Conservation (phyloP, 768 basidiomycete genomes). For the Suillus alpinus region DNA sequence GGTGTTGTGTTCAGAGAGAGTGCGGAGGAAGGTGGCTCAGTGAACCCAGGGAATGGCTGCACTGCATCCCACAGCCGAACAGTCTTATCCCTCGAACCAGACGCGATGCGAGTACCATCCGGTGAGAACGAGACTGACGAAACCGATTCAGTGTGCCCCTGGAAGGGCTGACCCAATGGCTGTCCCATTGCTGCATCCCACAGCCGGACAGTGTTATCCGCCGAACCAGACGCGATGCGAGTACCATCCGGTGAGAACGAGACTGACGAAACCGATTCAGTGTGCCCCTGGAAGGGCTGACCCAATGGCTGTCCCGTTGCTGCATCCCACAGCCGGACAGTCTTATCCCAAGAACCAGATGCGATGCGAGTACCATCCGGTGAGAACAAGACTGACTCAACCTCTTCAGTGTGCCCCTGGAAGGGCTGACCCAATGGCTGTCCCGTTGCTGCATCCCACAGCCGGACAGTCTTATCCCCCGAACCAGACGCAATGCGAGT, state of each 20-base stretch:
- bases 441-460: not conserved
- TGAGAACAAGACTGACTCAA: slow-evolving; percentile 1
- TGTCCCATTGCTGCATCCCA: not conserved
- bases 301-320: not conserved
- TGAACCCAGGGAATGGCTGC: not conserved
- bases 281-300: not conserved
- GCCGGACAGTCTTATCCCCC: not conserved
- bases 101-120: not conserved
- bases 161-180: not conserved
- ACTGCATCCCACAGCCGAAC: not conserved
- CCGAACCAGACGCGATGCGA: not conserved
- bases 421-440: not conserved
- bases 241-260: not conserved
- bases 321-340: not conserved
- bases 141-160: not conserved
- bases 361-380: not conserved
- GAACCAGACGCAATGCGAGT: not conserved
- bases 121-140: not conserved
- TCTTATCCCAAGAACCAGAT: not conserved
- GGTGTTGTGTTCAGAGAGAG: too few relatives aligned
- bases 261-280: not conserved
- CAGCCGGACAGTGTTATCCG: not conserved
- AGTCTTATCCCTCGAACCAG: not conserved
- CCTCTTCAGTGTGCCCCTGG: not conserved
- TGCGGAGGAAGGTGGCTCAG: too few relatives aligned